Conservation (phyloP, 1,284 basidiomycete genomes). For the Apiotrichum brassicae region DNA sequence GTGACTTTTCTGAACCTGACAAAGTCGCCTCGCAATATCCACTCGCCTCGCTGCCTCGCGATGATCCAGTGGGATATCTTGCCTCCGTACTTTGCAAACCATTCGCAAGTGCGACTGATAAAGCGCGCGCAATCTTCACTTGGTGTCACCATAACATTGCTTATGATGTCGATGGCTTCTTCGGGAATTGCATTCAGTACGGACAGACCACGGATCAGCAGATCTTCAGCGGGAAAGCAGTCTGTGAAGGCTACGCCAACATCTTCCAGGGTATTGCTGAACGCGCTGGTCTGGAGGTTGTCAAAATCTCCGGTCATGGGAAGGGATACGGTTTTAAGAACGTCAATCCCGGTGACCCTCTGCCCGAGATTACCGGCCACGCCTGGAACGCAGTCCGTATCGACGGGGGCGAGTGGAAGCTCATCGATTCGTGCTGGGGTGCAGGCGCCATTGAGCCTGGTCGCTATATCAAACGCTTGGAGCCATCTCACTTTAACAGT, state of each 20-base stretch:
- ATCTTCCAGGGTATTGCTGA: conserved; percentile 5
- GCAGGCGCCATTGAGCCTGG: conserved; percentile 3
- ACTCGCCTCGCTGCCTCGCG: neutral
- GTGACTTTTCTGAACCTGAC: conserved; percentile 12
- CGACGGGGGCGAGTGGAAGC: conserved; percentile 14
- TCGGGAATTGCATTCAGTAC: conserved; percentile 4
- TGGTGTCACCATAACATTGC: conserved; percentile 18
- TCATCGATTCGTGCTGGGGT: conserved; percentile 18
- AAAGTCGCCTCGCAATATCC: conserved; percentile 7
- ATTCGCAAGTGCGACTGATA: conserved; percentile 7
- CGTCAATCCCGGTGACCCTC: neutral
- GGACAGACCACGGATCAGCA: conserved; percentile 4
- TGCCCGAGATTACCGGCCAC: neutral
- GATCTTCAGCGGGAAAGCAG: conserved; percentile 7
- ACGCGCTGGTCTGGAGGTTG: conserved; percentile 6
- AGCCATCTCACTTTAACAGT: conserved; percentile 4
- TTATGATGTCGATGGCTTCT: conserved; percentile 12
- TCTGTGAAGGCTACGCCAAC: conserved; percentile 14
- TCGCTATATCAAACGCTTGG: neutral
- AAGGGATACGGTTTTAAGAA: conserved; percentile 10
- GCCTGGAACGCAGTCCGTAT: conserved; percentile 16
- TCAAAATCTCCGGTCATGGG: conserved; percentile 5
- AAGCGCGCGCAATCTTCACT: conserved; percentile 17
- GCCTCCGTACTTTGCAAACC: conserved; percentile 8
- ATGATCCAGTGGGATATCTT: conserved; percentile 7